Conservation (phyloP, 192 early-diverging fungal species). For the Ramicandelaber brevisporus region DNA sequence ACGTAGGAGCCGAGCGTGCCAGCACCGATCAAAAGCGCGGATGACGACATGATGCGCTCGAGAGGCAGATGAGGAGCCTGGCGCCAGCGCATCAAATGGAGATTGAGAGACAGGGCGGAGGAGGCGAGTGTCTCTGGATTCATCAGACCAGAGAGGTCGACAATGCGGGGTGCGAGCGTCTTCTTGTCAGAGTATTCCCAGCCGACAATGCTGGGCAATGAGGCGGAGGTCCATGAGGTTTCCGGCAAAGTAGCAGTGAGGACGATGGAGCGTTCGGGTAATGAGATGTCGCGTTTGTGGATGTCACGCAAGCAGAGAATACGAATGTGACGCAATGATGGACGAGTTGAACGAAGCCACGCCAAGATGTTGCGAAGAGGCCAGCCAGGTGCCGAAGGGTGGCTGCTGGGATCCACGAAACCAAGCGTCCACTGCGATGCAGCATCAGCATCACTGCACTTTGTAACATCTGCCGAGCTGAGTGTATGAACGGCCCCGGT, state of each 20-base stretch:
- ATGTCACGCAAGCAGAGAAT: slow-evolving; percentile 15
- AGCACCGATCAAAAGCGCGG: slow-evolving; percentile 71
- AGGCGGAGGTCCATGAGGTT: background rate
- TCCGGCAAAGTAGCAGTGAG: slow-evolving; percentile 3
- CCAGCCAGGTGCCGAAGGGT: slow-evolving; percentile 65
- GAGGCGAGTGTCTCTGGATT: slow-evolving; percentile 62
- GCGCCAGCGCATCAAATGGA: slow-evolving; percentile 95
- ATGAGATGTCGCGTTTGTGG: slow-evolving; percentile 3
- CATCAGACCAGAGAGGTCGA: slow-evolving; percentile 70
- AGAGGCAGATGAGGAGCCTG: slow-evolving; percentile 61
- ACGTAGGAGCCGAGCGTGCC: slow-evolving; percentile 92
- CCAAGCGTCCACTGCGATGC: slow-evolving; percentile 20
- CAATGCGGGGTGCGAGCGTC: slow-evolving; percentile 56
- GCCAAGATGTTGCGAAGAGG: slow-evolving; percentile 74
- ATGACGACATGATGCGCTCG: slow-evolving; percentile 44
- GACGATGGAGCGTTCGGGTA: background rate
- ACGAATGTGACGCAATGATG: slow-evolving; percentile 1
- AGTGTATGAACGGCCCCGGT: too few species aligned
- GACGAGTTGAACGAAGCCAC: slow-evolving; percentile 11
- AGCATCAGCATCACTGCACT: background rate
- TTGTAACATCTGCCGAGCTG: background rate
- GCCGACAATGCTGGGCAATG: slow-evolving; percentile 24
- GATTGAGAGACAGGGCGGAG: slow-evolving; percentile 77
- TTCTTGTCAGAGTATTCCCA: slow-evolving; percentile 75
- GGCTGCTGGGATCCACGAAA: slow-evolving; percentile 68